These are phyloP conservation scores for Trametes maxima DNA, from an alignment of 768 basidiomycete genomes.

Conservation along the genomic window DNA sequence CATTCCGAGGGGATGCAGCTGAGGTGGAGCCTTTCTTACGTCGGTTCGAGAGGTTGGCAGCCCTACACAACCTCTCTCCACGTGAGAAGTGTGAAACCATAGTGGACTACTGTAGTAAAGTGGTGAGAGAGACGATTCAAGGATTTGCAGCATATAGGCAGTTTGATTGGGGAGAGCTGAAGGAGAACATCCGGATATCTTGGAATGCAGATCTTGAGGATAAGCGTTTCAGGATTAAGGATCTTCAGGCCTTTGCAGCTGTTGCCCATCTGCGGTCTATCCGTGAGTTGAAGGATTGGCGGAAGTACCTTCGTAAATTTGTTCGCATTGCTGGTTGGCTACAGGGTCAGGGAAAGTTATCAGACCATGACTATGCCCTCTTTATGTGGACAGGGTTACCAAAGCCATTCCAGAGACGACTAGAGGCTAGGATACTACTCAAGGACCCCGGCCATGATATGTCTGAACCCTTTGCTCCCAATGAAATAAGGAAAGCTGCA, in stretches of 20 bases:
- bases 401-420: neutral
- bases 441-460: slow-evolving; percentile 15
- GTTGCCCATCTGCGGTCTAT: neutral
- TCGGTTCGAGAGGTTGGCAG: slow-evolving; percentile 20
- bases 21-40: slow-evolving; percentile 24
- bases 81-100: slow-evolving; percentile 9
- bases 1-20: slow-evolving; percentile 24
- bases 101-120: slow-evolving; percentile 20
- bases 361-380: slow-evolving; percentile 2
- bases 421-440: slow-evolving; percentile 12
- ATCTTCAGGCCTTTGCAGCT: neutral
- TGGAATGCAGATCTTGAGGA: slow-evolving; percentile 20
- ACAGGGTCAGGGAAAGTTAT: slow-evolving; percentile 2
- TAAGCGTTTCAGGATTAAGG: no score
- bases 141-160: slow-evolving; percentile 6
- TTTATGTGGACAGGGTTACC: slow-evolving; percentile 18
- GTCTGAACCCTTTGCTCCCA: slow-evolving; percentile 5
- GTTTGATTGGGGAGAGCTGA: slow-evolving; percentile 11
- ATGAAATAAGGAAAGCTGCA: slow-evolving; percentile 2
- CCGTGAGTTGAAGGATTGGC: slow-evolving; percentile 8
- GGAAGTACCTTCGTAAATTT: slow-evolving; percentile 7
- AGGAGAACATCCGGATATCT: slow-evolving; percentile 6
- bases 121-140: slow-evolving; percentile 20
- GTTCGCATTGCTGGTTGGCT: slow-evolving; percentile 21
- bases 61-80: slow-evolving; percentile 8